A percentile compares a stretch with the other conserved stretches of the same genome.
These are phyloP conservation scores for Ambrosia artemisiifolia DNA, from an alignment of 129 eudicot genomes.

Conservation along the genomic window DNA sequence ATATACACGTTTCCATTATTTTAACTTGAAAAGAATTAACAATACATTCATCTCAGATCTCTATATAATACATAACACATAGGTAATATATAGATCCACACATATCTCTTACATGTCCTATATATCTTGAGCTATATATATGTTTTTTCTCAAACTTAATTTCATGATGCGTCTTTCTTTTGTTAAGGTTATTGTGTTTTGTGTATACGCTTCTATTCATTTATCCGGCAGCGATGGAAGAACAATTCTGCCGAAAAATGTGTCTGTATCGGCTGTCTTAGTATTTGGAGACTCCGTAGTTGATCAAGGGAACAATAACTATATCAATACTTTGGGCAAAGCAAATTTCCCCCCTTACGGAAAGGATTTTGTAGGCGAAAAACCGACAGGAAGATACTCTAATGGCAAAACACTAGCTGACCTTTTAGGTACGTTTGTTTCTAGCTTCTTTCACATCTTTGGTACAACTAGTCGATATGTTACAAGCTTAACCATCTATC, in stretches of 20 bases:
- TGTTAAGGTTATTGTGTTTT: background rate
- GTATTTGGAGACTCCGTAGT: constrained; percentile 66
- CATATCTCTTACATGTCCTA: background rate
- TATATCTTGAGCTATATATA: background rate
- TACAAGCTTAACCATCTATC: too few relatives aligned
- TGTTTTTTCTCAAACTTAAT: too few relatives aligned
- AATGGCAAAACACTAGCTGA: constrained; percentile 64
- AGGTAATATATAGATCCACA: background rate
- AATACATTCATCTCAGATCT: background rate
- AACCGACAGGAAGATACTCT: constrained; percentile 63
- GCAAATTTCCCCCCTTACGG: constrained; percentile 70
- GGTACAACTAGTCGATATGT: too few relatives aligned
- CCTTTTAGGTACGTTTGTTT: constrained; percentile 31
- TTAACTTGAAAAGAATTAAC: background rate
- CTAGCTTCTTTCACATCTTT: background rate
- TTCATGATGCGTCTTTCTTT: background rate
- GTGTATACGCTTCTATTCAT: background rate
- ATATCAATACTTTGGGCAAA: constrained; percentile 38
- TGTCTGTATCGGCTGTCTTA: constrained; percentile 41
- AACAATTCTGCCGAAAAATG: constrained; percentile 24
- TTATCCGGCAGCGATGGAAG: constrained; percentile 11
- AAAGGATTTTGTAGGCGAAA: constrained; percentile 55
- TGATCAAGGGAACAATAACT: constrained; percentile 66
- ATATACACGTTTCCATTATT: background rate
- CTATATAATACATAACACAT: background rate